Base-by-base conservation (phyloP, 208 protist species). In the Strigomonas culicis region DNA sequence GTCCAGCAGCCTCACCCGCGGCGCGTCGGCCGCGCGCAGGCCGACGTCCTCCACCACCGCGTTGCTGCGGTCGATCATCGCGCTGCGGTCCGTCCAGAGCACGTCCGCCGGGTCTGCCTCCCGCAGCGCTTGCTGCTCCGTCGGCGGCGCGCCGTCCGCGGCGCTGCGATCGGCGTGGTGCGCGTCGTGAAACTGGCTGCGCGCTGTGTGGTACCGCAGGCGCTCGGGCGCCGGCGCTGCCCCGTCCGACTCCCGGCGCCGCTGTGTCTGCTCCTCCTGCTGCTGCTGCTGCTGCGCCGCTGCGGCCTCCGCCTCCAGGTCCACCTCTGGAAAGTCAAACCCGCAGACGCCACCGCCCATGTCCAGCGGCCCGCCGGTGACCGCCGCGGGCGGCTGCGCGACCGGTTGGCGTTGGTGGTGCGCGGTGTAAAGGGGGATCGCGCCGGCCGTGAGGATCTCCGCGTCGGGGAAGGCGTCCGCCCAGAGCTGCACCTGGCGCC, bases 401-500 rank as follows among this genome's bases (percentile, higher is more conserved):
- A 47, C 15, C 13, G 19, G 41, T 13, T 21, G 13, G 13, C 41
- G 41, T 47, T 62, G 34, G 24, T 47, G 27, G 32, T 46, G 13
- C 30, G 13, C 59, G 22, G 31, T 41, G 50, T 32, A 10, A 44
- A 56, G 21, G 44, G 66, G 64, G 25, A 58, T 70, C 1, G 62
- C 59, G 21, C 67, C 73, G 46, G 72, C 82, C 58, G 73, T 75
- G 46, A 88, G 44, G 62, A 94, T 82, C 13, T 70, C 65, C 13
- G 88, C 88, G 47, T 91, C 82, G 11, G 88, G 88, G 66, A 94
- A 94, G 3, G 80, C 76, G 55, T 94, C 88, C 0, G 80, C 82
- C 84, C 88, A 94, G 17, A 79, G 34, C 65, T 83, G 82, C 36
- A 85, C 63, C 30, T 83, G 71, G 4, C 82, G 79, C 82, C 80